These are phyloP conservation scores for Populus euphratica DNA, from an alignment of 345 rosid genomes.

Conservation along the genomic window DNA sequence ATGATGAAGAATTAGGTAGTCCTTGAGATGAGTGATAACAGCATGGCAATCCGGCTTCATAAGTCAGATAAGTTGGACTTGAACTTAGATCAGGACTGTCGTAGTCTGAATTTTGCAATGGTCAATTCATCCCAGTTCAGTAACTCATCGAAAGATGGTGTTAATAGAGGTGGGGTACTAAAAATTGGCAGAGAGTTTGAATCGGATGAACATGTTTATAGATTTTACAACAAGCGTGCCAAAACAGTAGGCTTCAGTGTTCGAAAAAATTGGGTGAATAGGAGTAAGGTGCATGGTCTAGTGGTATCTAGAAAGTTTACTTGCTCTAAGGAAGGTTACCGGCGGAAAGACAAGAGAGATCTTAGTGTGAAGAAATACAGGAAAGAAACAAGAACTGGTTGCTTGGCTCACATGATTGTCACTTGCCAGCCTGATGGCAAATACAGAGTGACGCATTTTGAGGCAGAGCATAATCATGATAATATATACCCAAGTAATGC, in stretches of 20 bases:
- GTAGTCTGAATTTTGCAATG: slow-evolving; percentile 14
- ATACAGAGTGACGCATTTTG: slow-evolving; percentile 38
- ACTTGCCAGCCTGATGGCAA: slow-evolving; percentile 36
- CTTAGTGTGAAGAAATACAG: slow-evolving; percentile 28
- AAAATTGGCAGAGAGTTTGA: slow-evolving; percentile 30
- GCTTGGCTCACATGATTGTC: slow-evolving; percentile 34
- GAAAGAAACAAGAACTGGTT: slow-evolving; percentile 43
- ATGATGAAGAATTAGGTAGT: slow-evolving; percentile 12
- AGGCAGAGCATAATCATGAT: slow-evolving; percentile 38
- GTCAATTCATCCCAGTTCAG: slow-evolving; percentile 4
- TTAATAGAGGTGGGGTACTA: slow-evolving; percentile 10
- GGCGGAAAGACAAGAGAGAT: slow-evolving; percentile 32
- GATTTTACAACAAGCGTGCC: slow-evolving; percentile 26
- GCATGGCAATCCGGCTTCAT: slow-evolving; percentile 17
- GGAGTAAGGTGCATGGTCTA: slow-evolving; percentile 31
- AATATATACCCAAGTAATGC: slow-evolving; percentile 11
- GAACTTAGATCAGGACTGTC: slow-evolving; percentile 26
- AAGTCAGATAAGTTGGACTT: slow-evolving; percentile 30
- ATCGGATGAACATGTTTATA: slow-evolving; percentile 29
- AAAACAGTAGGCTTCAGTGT: slow-evolving; percentile 25
- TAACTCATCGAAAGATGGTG: slow-evolving; percentile 17
- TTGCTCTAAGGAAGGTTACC: slow-evolving; percentile 41
- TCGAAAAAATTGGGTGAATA: slow-evolving; percentile 31
- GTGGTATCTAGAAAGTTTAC: slow-evolving; percentile 37
- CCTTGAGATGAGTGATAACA: slow-evolving; percentile 9